phyloP scores from a whole-genome alignment of 768 basidiomycete genomes.

The Pleurotus ostreatus region DNA sequence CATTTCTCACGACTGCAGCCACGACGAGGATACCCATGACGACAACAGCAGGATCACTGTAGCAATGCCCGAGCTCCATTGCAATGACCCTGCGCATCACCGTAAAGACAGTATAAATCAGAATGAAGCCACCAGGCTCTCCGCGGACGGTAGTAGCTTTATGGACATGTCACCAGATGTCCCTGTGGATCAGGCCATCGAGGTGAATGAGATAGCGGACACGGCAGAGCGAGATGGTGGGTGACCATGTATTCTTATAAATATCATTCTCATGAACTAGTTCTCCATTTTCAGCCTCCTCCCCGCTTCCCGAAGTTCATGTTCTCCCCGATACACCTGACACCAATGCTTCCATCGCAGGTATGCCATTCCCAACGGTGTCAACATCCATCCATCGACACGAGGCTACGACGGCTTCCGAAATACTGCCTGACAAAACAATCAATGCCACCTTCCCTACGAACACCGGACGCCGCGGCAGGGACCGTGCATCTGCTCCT shows the following conservation, averaged over 20 bases:
- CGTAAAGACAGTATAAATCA: background rate
- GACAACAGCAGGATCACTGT: background rate
- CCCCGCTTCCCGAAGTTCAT: background rate
- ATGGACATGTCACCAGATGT: constrained; percentile 2
- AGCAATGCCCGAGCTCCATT: background rate
- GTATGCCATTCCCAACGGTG: background rate
- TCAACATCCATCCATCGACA: background rate
- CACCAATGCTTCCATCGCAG: background rate
- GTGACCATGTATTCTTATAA: background rate
- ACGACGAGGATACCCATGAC: constrained; percentile 3
- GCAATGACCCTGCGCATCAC: background rate
- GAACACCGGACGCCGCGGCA: background rate
- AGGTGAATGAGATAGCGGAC: background rate
- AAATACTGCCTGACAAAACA: background rate
- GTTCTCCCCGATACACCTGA: background rate
- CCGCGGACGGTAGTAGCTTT: background rate
- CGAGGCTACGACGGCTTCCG: background rate
- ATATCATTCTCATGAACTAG: background rate
- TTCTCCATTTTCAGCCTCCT: background rate
- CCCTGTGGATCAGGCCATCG: background rate
- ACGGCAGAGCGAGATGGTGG: background rate
- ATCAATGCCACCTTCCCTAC: background rate
- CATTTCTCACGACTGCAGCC: background rate
- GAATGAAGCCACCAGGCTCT: background rate
- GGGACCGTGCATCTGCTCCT: constrained; percentile 5